Base-by-base conservation (phyloP, 306 rosid genomes). In the Luffa acutangula region DNA sequence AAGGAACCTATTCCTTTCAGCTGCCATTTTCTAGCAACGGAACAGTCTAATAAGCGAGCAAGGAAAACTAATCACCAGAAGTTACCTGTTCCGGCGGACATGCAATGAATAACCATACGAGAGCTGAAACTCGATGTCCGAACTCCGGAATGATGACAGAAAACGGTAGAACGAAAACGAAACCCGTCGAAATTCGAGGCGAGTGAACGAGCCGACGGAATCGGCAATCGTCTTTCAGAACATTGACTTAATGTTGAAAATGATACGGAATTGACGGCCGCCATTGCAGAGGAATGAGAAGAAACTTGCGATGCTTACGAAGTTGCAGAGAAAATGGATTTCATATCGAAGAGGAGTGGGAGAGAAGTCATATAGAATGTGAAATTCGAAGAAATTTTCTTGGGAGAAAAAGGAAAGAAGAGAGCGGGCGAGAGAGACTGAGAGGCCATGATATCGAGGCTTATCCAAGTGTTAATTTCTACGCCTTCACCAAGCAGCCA, bases 201-300 rank as follows among this genome's bases (percentile, higher is more conserved):
- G 5, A 87, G 82, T 37, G 79, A 85, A 52, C 90, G 88, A 79
- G 91, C n/a, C 1, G 89, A 80, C 6, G 91, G 56, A 0, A 71
- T 21, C n/a, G 59, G 53, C 10, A 62, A 17, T 82, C 85, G 88
- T 78, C 87, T 83, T 5, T 91, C 88, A 1, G 92, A 85, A 60
- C 83, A 92, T 18, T 88, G 92, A 80, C 65, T 81, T 3, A 87
- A 43, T 9, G 88, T 87, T 45, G 96, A 90, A 82, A 92, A 88
- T 43, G 96, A 88, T 64, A 90, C 64, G 72, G 96, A 87, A 84
- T 86, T 83, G 69, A 94, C 85, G 48, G 96, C 89, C 1, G 94
- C 97, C 98, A 92, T 94, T 73, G 81, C 21, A 54, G 72, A 59
- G 31, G 69, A 51, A 3, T 7, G 60, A 48, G 78, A 3, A 42